Evolutionary conservation across 148 eudicot genomes (phyloP), one percentile per base, ranked within the genome.

Genomic region (Rhododendron kiyosumense): DNA sequence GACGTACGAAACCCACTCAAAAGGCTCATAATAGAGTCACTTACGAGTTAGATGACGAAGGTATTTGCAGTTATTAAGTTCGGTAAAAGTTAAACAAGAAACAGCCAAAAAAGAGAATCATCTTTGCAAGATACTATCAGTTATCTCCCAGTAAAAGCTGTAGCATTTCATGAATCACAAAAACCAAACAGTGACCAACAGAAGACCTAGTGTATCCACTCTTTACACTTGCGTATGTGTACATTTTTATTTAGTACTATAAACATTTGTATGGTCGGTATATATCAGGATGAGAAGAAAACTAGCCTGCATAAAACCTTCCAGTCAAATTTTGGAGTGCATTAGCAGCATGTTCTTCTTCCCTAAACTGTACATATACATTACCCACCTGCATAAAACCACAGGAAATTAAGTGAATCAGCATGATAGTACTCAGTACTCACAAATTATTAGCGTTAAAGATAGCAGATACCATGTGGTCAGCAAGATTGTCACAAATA

Each of bases 401-500:
- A 78, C 8, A 0, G 38, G 20, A 78, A 30, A 69, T 49, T 38
- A 79, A 85, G 26, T 45, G 30, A 78, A 59, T 41, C n/a, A 5
- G 41, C 28, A 38, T 24, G 12, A 46, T 46, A 46, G 49, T 46
- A 46, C 45, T 48, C 51, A 51, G 6, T 76, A 84, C 63, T 34
- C 49, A 73, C 3, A 49, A 65, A 51, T 13, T 26, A 81, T 30
- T 79, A 54, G 28, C 18, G 30, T 18, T 84, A 17, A 10, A 45
- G 46, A 26, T 48, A 32, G n/a, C 0, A 77, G 11, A 74, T 93
- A 93, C 99, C 99, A 96, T 96, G 88, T 95, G 99, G 86, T 96
- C 99, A 86, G 98, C 96, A 89, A 96, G 88, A 89, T 96, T 96
- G 88, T 96, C 99, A 89, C 99, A 96, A 34, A 96, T 93, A 81